Base-by-base conservation (phyloP, 2,329 filamentous ascomycete species). In the Dactylellina cionopaga region DNA sequence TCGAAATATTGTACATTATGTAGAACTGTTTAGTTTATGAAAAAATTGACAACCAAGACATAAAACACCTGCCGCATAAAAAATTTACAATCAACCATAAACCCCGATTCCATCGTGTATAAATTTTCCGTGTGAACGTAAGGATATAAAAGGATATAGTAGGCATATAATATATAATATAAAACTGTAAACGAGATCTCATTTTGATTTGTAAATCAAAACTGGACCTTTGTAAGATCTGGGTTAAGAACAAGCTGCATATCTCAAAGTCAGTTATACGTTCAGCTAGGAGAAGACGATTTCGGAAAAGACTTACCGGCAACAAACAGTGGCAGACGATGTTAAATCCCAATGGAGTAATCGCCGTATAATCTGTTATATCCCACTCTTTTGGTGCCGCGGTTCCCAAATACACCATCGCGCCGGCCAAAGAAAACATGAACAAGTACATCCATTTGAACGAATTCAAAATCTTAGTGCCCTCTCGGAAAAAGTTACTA, bases 311-410 rank as follows among this genome's bases (percentile, higher is more conserved):
- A 63, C 63, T 71, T 62, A 89, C 83, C 10, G 87, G 87, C 68
- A 89, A 79, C 39, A 86, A 79, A 77, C 88, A 86, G 77, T 89
- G 86, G 41, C 81, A 82, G 46, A 83, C 79, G 7, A 88, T 80
- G 35, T 86, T 80, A 41, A 81, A 83, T 24, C 79, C 80, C 17
- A 89, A 78, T 22, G 88, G 87, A 75, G 82, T 87, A 77, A 90
- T 87, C 60, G 87, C 85, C 11, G 85, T 83, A 75, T 89, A 85
- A 60, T 82, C 78, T 15, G 79, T 80, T 77, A 90, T 88, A 71
- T 80, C 81, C 86, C 86, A 90, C 81, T 83, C 65, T 79, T 58
- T 47, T 1, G 76, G 76, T n/a, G 77, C 77, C 37, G 54, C 76
- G 5, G 64, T 70, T 9, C 75, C 77, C 7, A 78, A 49, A 27